Conservation (phyloP, 2,329 filamentous ascomycete genomes). For the Pestalotiopsis sp. region DNA sequence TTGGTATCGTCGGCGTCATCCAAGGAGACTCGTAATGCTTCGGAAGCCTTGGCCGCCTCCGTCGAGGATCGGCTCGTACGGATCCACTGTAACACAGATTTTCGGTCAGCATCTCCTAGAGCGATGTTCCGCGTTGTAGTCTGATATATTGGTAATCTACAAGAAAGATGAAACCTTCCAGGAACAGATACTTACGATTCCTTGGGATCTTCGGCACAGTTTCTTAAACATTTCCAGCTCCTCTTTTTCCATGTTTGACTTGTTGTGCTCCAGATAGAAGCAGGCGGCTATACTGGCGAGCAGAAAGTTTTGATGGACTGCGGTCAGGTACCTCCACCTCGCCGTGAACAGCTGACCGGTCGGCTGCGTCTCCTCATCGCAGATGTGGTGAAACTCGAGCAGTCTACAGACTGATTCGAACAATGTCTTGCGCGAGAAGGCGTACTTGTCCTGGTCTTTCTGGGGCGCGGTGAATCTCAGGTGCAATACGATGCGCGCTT, state of each 20-base stretch:
- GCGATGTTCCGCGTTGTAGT: too few species aligned
- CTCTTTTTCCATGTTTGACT: not conserved
- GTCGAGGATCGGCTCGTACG: slow-evolving; percentile 2
- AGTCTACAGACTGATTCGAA: slow-evolving; percentile 49
- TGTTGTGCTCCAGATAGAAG: slow-evolving; percentile 39
- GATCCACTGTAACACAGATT: slow-evolving; percentile 2
- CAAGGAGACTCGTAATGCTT: slow-evolving; percentile 10
- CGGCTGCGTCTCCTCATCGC: slow-evolving; percentile 49
- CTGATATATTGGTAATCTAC: too few species aligned
- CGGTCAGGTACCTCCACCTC: slow-evolving; percentile 47
- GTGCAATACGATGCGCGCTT: slow-evolving; percentile 55
- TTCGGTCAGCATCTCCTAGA: not conserved
- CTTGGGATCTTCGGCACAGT: slow-evolving; percentile 9
- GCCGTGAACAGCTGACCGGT: slow-evolving; percentile 44
- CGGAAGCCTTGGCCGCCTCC: slow-evolving; percentile 15
- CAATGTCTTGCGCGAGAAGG: slow-evolving; percentile 46
- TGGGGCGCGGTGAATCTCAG: slow-evolving; percentile 48
- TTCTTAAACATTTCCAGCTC: slow-evolving; percentile 10
- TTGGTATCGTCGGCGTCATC: not conserved
- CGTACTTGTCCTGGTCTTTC: slow-evolving; percentile 35
- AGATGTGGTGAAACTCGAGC: slow-evolving; percentile 48
- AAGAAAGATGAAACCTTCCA: too few species aligned
- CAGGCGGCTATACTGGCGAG: slow-evolving; percentile 51
- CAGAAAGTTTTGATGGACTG: slow-evolving; percentile 49
- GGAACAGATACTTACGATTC: not conserved